Percentiles rank a stretch among this genome's conserved stretches.
Conservation (phyloP, 2,329 filamentous ascomycete genomes). For the Aspergillus brasiliensis region DNA sequence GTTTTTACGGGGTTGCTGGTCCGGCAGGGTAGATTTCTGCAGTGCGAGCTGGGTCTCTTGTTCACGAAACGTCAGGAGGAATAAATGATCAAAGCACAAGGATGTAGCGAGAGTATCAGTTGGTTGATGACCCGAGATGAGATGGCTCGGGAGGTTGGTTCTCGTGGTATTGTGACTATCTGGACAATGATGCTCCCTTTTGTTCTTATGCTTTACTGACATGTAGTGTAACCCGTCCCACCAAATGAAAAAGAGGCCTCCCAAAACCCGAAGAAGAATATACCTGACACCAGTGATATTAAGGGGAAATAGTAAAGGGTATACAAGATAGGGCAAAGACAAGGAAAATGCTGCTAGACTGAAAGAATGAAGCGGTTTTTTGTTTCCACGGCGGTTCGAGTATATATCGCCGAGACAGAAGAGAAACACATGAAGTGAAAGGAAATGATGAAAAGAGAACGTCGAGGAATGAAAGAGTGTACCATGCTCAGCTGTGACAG, state of each 20-base stretch:
- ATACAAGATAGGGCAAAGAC: conserved; percentile 21
- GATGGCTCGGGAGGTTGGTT: no score
- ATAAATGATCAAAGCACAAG: not conserved
- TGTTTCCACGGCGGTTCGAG: not conserved
- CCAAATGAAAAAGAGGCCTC: not conserved
- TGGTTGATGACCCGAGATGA: no score
- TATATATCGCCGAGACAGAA: conserved; percentile 15
- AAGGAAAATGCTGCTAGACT: not conserved
- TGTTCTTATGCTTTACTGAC: conserved; percentile 11
- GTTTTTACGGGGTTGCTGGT: not conserved
- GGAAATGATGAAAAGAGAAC: conserved; percentile 14
- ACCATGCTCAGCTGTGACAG: not conserved
- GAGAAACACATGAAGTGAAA: conserved; percentile 14
- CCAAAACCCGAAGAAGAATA: conserved; percentile 6
- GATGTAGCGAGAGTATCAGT: not conserved
- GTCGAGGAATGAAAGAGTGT: conserved; percentile 14
- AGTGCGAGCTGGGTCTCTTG: not conserved
- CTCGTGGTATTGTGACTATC: not conserved
- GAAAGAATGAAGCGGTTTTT: not conserved
- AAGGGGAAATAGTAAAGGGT: conserved; percentile 23
- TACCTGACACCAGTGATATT: conserved; percentile 15
- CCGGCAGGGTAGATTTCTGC: not conserved
- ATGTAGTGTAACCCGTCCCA: conserved; percentile 12
- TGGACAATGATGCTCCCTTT: conserved; percentile 4
- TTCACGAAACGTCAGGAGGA: not conserved